A percentile compares a stretch with the other conserved stretches of the same genome.
These are phyloP conservation scores for Ophiostoma tasmaniense DNA, from an alignment of 2,329 filamentous ascomycete species.

Conservation along the genomic window DNA sequence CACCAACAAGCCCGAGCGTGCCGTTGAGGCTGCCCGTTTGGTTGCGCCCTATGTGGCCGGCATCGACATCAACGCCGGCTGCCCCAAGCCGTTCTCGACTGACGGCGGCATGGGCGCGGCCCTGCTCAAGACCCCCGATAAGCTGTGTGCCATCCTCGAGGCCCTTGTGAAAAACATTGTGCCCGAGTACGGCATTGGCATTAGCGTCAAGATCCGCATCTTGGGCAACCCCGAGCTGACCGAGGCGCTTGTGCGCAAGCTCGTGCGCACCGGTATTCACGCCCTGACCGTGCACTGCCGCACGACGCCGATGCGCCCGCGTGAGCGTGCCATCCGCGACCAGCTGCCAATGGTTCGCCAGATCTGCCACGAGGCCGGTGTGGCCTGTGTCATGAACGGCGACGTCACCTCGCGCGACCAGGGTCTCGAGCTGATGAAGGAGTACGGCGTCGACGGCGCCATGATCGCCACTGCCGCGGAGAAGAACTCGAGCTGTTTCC, in stretches of 20 bases:
- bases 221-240: constrained; percentile 71
- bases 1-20: constrained; percentile 71
- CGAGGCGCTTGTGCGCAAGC: constrained; percentile 62
- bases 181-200: constrained; percentile 73
- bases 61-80: constrained; percentile 97
- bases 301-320: constrained; percentile 88
- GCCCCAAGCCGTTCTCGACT: constrained; percentile 93
- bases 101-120: constrained; percentile 92
- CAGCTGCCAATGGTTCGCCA: constrained; percentile 77
- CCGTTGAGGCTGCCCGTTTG: constrained; percentile 74
- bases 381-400: constrained; percentile 93
- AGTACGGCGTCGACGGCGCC: constrained; percentile 83
- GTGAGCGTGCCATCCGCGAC: constrained; percentile 76
- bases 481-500: constrained; percentile 83
- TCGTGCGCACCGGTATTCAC: constrained; percentile 83
- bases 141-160: constrained; percentile 72
- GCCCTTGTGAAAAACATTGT: constrained; percentile 72
- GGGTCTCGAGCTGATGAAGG: constrained; percentile 59
- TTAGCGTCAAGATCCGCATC: constrained; percentile 93
- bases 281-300: constrained; percentile 91
- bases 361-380: constrained; percentile 73
- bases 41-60: constrained; percentile 83
- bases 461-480: constrained; percentile 97
- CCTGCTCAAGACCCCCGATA: constrained; percentile 75
- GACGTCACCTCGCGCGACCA: constrained; percentile 73